phyloP scores from a whole-genome alignment of 441 rosid genomes.

The Gossypium lobatum region DNA sequence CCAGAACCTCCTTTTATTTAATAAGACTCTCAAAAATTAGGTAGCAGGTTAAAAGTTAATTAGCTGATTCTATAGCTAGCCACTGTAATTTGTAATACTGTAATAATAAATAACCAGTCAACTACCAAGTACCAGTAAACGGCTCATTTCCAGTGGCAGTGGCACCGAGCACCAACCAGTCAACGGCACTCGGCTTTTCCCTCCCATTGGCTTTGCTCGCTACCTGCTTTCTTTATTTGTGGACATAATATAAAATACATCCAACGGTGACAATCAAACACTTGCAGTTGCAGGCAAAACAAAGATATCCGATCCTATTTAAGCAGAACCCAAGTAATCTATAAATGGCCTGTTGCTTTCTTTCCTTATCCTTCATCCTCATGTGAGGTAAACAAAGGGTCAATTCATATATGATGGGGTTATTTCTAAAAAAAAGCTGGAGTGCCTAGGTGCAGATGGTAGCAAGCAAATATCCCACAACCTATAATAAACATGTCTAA shows the following conservation, averaged over 20 bases:
- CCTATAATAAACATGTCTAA: constrained; percentile 27
- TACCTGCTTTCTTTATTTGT: not conserved
- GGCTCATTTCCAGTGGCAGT: not conserved
- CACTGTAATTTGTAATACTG: not conserved
- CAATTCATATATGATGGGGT: not conserved
- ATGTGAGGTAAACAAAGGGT: not conserved
- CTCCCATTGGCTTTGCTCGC: not conserved
- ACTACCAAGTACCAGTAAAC: not conserved
- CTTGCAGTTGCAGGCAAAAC: not conserved
- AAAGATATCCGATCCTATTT: not conserved
- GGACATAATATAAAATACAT: not conserved
- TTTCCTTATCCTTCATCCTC: not conserved
- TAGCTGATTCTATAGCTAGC: not conserved
- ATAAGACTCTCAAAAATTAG: not conserved
- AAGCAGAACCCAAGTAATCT: not conserved
- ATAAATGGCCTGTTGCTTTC: not conserved
- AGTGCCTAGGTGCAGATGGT: not conserved
- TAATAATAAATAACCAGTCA: not conserved
- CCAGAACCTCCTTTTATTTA: not conserved
- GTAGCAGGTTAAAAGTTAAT: not conserved
- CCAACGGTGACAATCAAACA: not conserved
- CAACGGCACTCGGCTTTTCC: not conserved
- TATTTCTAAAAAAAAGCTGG: not conserved
- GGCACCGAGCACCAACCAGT: not conserved
- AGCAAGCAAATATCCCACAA: not conserved